Conservation (phyloP, 257 asterid species). For the Asclepias syriaca region DNA sequence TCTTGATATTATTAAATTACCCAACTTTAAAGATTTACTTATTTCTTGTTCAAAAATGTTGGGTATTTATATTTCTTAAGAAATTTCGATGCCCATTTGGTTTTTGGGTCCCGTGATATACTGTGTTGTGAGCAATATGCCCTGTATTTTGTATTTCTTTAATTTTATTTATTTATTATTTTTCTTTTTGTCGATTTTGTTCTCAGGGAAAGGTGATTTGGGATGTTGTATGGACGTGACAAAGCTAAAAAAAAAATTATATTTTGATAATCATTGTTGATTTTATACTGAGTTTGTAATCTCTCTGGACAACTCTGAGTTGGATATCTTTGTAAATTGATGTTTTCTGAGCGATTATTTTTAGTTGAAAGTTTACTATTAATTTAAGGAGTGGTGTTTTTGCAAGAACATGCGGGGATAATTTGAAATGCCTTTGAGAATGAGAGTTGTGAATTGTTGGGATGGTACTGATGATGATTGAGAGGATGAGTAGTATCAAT, state of each 20-base stretch:
- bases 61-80: neutral
- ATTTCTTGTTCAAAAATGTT: neutral
- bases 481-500: conserved; percentile 23
- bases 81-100: neutral
- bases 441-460: neutral
- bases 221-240: neutral
- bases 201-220: neutral
- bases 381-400: neutral
- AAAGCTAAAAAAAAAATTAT: neutral
- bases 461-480: neutral
- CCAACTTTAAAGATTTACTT: neutral
- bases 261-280: neutral
- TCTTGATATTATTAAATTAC: neutral
- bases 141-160: neutral
- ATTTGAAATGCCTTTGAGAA: neutral
- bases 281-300: neutral
- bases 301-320: neutral
- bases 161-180: no score
- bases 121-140: no score
- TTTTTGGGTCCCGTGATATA: neutral
- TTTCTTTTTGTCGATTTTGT: neutral
- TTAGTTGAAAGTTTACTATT: neutral
- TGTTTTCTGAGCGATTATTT: neutral
- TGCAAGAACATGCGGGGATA: neutral
- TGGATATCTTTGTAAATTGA: conserved; percentile 1